Conservation (phyloP, 495 filamentous ascomycete species). For the Pseudoneurospora amorphoporcata region DNA sequence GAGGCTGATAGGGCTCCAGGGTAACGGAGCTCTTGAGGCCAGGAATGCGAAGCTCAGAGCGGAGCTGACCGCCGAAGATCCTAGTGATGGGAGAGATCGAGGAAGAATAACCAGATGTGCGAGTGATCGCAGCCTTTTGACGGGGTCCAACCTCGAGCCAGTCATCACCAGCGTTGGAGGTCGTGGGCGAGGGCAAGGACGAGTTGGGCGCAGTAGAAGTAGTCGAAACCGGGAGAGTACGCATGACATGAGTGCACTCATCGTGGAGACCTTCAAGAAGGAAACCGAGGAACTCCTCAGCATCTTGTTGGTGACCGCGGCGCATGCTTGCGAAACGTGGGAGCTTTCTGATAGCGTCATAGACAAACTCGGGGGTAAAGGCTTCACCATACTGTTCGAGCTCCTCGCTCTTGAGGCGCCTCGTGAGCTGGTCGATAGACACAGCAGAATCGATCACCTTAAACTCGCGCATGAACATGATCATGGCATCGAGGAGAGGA, state of each 20-base stretch:
- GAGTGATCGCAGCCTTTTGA: slow-evolving; percentile 77
- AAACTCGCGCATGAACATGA: slow-evolving; percentile 95
- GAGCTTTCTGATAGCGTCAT: slow-evolving; percentile 77
- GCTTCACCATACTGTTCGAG: slow-evolving; percentile 85
- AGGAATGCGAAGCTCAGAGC: slow-evolving; percentile 80
- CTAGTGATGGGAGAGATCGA: slow-evolving; percentile 77
- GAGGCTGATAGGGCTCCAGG: slow-evolving; percentile 82
- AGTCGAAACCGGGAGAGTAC: slow-evolving; percentile 32
- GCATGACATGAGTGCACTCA: slow-evolving; percentile 73
- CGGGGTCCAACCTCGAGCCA: slow-evolving; percentile 94
- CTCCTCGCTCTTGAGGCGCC: slow-evolving; percentile 67
- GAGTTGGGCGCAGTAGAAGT: slow-evolving; percentile 32
- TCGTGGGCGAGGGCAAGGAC: slow-evolving; percentile 24
- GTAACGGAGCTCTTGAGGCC: slow-evolving; percentile 86
- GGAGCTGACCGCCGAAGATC: slow-evolving; percentile 86
- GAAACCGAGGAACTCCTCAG: slow-evolving; percentile 94
- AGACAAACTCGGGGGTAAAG: slow-evolving; percentile 91
- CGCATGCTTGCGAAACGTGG: slow-evolving; percentile 87
- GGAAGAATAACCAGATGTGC: slow-evolving; percentile 67
- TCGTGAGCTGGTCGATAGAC: slow-evolving; percentile 60
- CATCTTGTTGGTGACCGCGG: slow-evolving; percentile 96
- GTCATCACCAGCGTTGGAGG: slow-evolving; percentile 40
- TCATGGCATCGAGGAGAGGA: slow-evolving; percentile 88
- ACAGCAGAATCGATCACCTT: slow-evolving; percentile 67
- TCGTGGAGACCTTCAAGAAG: slow-evolving; percentile 87